phyloP scores from a whole-genome alignment of 2,329 filamentous ascomycete genomes.

The Fusarium albidum region DNA sequence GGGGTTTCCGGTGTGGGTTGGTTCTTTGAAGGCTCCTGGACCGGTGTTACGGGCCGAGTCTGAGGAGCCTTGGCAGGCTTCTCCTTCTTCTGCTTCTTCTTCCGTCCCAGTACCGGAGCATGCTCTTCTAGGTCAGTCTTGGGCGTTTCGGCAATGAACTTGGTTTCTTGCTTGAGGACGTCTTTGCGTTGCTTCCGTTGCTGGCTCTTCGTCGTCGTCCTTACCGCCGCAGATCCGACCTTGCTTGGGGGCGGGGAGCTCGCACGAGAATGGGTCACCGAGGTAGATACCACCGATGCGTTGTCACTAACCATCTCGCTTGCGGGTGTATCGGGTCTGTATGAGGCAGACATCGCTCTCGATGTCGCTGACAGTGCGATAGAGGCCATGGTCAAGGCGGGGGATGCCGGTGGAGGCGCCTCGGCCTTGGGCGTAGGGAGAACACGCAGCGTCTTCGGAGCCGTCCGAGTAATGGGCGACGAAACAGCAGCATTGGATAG shows the following conservation, averaged over 20 bases:
- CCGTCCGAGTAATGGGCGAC: conserved; percentile 60
- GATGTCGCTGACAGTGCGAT: conserved; percentile 41
- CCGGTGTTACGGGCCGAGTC: conserved; percentile 12
- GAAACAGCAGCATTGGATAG: conserved; percentile 54
- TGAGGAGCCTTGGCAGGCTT: conserved; percentile 49
- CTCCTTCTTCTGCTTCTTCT: conserved; percentile 87
- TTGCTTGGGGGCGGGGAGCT: conserved; percentile 73
- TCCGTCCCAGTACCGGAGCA: conserved; percentile 79
- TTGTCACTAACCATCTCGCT: conserved; percentile 82
- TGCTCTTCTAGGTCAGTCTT: conserved; percentile 64
- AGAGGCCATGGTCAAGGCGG: conserved; percentile 42
- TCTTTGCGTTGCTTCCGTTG: conserved; percentile 80
- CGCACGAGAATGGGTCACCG: conserved; percentile 72
- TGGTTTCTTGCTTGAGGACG: conserved; percentile 69
- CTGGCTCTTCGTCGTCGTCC: conserved; percentile 78
- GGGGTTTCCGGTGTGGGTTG: conserved; percentile 14
- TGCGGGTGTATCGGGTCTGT: conserved; percentile 74
- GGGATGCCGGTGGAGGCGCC: conserved; percentile 51
- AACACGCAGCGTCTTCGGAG: conserved; percentile 73
- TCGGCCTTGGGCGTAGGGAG: conserved; percentile 73
- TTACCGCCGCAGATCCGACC: conserved; percentile 73
- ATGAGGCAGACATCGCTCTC: conserved; percentile 42
- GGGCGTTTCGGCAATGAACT: conserved; percentile 58
- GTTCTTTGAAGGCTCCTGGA: conserved; percentile 22
- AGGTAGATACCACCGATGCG: conserved; percentile 76